phyloP scores from a whole-genome alignment of 2,329 filamentous ascomycete genomes.

The Verticillium alfalfae region DNA sequence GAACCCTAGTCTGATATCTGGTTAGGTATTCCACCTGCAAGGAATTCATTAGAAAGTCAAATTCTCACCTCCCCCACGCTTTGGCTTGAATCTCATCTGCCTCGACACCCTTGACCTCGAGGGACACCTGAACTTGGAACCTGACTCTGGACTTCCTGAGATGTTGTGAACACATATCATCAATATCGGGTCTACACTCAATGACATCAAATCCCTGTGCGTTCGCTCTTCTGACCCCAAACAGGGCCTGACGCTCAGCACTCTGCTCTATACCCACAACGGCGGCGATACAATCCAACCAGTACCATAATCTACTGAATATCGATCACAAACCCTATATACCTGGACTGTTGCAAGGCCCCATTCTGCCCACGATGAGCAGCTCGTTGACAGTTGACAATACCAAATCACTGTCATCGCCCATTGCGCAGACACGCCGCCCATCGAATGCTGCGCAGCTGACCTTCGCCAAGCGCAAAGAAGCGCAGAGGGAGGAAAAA shows the following conservation, averaged over 20 bases:
- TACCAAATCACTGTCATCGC: neutral
- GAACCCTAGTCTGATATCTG: too few relatives aligned
- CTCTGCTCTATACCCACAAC: too few relatives aligned
- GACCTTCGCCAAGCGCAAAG: conserved; percentile 26
- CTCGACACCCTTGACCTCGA: too few relatives aligned
- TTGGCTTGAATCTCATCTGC: too few relatives aligned
- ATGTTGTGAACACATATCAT: too few relatives aligned
- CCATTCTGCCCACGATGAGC: neutral
- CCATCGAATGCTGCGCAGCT: conserved; percentile 7
- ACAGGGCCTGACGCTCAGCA: neutral
- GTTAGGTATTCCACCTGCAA: too few relatives aligned
- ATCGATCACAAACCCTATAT: neutral
- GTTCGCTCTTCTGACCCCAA: neutral
- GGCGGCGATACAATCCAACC: neutral
- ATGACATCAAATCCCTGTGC: too few relatives aligned
- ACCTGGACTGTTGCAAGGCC: neutral
- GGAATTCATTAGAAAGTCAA: too few relatives aligned
- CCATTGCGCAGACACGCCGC: neutral
- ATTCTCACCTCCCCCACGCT: too few relatives aligned
- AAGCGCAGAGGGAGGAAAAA: conserved; percentile 12
- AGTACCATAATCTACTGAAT: neutral
- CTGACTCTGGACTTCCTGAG: too few relatives aligned
- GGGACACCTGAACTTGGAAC: too few relatives aligned
- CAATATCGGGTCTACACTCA: too few relatives aligned
- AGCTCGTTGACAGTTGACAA: neutral